Evolutionary conservation across 768 basidiomycete genomes (phyloP).

Genomic region (Lanmaoa pseudosensibilis): DNA sequence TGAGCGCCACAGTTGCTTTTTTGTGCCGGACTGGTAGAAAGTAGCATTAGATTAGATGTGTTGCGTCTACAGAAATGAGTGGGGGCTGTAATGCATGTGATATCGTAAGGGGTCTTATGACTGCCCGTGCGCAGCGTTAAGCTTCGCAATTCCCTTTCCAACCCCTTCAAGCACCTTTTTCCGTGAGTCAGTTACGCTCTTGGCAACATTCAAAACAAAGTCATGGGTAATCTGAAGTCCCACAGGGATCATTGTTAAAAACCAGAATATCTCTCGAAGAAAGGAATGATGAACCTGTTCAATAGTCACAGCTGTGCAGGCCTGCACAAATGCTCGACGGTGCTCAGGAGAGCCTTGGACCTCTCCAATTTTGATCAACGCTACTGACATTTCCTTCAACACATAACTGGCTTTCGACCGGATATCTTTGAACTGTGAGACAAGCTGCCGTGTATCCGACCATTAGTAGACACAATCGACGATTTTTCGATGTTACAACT

Average conservation of each 20-base stretch:
- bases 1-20: neutral
- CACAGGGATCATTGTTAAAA: neutral
- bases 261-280: neutral
- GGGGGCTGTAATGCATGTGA: conserved; percentile 21
- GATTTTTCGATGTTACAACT: conserved; percentile 24
- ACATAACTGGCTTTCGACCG: conserved; percentile 50
- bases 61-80: conserved; percentile 28
- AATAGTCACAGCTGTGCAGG: conserved; percentile 44
- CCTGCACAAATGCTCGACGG: conserved; percentile 52
- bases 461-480: neutral
- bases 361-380: conserved; percentile 52
- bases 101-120: conserved; percentile 11
- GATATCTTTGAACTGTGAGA: conserved; percentile 62
- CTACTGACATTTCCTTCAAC: conserved; percentile 58
- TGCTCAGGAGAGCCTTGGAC: conserved; percentile 50
- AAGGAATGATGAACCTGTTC: conserved; percentile 32
- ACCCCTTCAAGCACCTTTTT: conserved; percentile 72
- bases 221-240: conserved; percentile 60
- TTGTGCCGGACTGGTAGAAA: neutral
- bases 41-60: neutral
- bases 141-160: conserved; percentile 64
- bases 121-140: conserved; percentile 43
- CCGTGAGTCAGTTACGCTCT: conserved; percentile 66
- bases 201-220: conserved; percentile 58
- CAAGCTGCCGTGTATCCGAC: conserved; percentile 47